Percentiles rank a stretch among this genome's conserved stretches.
These are phyloP conservation scores for Oenanthe sinensis DNA, from an alignment of 129 eudicot genomes.

Conservation along the genomic window DNA sequence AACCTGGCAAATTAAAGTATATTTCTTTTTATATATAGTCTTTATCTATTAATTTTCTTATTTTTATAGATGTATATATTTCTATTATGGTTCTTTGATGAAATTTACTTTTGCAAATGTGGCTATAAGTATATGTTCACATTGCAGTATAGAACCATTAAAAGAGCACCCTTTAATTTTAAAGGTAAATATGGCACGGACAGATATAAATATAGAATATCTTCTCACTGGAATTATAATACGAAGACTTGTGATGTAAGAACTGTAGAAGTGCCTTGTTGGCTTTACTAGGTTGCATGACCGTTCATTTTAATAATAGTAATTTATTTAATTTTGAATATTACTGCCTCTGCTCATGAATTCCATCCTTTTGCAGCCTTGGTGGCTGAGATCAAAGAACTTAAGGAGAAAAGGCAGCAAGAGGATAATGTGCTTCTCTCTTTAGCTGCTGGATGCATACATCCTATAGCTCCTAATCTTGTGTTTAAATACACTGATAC, in stretches of 20 bases:
- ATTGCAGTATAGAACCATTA: neutral
- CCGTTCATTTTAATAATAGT: neutral
- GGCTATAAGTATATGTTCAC: neutral
- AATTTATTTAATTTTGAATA: too few species aligned
- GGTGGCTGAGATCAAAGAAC: conserved; percentile 75
- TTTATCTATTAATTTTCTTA: neutral
- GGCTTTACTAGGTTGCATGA: neutral
- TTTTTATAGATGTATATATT: neutral
- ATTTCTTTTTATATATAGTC: neutral
- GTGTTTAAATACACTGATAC: conserved; percentile 52
- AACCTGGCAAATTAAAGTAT: neutral
- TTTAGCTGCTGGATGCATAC: conserved; percentile 75
- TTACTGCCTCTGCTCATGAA: neutral
- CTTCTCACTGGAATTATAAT: neutral
- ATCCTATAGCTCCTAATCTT: conserved; percentile 54
- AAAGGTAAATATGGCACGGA: neutral
- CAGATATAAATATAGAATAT: neutral
- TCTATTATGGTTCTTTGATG: neutral
- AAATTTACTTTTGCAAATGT: neutral
- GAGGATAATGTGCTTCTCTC: conserved; percentile 70
- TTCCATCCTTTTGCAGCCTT: conserved; percentile 48
- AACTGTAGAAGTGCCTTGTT: neutral
- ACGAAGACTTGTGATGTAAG: neutral
- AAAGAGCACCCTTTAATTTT: neutral
- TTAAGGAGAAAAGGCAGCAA: conserved; percentile 68